These are phyloP conservation scores for Fremontodendron californicum DNA, from an alignment of 345 rosid genomes.

Conservation along the genomic window DNA sequence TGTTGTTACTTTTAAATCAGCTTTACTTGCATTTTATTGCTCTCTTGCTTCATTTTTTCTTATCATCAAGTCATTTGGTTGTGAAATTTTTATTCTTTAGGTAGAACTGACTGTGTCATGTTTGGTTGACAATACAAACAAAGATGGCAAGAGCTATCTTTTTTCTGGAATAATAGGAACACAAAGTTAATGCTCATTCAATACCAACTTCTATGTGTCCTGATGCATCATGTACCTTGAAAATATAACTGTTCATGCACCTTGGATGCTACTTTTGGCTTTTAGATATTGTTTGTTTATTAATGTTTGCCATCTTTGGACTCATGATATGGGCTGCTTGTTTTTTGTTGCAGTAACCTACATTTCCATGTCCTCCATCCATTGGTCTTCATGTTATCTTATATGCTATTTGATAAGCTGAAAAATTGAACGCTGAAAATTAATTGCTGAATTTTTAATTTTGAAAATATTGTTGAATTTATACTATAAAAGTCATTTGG, in stretches of 20 bases:
- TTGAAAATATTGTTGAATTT: too few species aligned
- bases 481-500: too few species aligned
- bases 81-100: background rate
- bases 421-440: background rate
- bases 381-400: background rate
- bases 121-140: background rate
- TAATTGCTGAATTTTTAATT: too few species aligned
- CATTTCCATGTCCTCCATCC: background rate
- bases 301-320: background rate
- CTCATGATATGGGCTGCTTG: background rate
- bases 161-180: background rate
- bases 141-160: background rate
- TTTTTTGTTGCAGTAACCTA: background rate
- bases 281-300: background rate
- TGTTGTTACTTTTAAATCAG: background rate
- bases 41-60: background rate
- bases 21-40: background rate
- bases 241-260: background rate
- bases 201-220: background rate
- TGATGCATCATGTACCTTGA: background rate
- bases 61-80: background rate
- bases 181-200: background rate
- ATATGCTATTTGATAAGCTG: background rate
- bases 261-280: background rate
- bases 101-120: background rate